Conservation (phyloP, 2,329 filamentous ascomycete species). For the Lomentospora prolificans region DNA sequence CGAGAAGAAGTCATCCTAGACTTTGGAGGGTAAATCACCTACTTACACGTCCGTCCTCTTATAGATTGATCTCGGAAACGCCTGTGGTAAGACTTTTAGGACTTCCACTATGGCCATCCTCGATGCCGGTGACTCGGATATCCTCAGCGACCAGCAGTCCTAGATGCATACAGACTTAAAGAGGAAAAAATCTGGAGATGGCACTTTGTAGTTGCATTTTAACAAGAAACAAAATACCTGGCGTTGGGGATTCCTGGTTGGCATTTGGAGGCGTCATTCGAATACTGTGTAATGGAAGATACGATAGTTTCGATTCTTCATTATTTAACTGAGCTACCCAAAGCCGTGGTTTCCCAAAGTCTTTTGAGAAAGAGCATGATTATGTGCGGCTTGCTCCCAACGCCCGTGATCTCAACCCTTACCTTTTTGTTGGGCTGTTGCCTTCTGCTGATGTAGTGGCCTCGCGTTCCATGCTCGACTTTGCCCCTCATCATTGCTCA, state of each 20-base stretch:
- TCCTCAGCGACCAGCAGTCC: slow-evolving; percentile 67
- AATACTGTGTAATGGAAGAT: slow-evolving; percentile 6
- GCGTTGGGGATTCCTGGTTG: slow-evolving; percentile 31
- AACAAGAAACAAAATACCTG: slow-evolving; percentile 15
- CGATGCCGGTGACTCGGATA: slow-evolving; percentile 97
- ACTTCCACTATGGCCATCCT: slow-evolving; percentile 96
- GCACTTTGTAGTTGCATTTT: too few relatives aligned
- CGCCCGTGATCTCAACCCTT: background rate
- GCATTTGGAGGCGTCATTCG: slow-evolving; percentile 7
- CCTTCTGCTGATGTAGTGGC: too few relatives aligned
- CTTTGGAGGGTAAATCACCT: slow-evolving; percentile 72
- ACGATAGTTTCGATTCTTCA: slow-evolving; percentile 2
- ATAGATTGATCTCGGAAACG: slow-evolving; percentile 96
- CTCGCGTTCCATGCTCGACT: too few relatives aligned
- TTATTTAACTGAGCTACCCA: slow-evolving; percentile 5
- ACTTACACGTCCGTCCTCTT: slow-evolving; percentile 42
- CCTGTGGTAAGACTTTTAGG: slow-evolving; percentile 97
- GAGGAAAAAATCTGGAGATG: background rate
- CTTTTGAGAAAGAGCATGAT: background rate
- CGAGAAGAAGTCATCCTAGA: slow-evolving; percentile 80
- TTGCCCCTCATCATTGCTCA: too few relatives aligned
- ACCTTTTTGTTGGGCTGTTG: too few relatives aligned
- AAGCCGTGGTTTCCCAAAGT: slow-evolving; percentile 7
- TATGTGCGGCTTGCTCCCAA: background rate
- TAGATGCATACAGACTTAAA: slow-evolving; percentile 28